A percentile compares a stretch with the other conserved stretches of the same genome.
Conservation (phyloP, 768 basidiomycete species). For the Mycena galopus region DNA sequence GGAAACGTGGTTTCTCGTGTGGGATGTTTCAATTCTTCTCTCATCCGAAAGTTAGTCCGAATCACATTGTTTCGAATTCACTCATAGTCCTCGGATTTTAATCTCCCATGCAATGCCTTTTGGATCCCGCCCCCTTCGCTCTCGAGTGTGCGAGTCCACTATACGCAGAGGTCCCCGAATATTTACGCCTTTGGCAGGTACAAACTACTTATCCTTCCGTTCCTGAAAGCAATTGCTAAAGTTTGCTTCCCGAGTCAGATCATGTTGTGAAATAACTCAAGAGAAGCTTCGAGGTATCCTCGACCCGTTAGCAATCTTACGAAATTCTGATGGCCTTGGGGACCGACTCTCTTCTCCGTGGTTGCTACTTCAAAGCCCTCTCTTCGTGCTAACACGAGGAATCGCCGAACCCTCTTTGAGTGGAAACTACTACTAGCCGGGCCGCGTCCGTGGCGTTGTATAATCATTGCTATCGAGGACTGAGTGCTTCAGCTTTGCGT, state of each 20-base stretch:
- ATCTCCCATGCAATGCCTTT: slow-evolving; percentile 89
- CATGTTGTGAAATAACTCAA: slow-evolving; percentile 30
- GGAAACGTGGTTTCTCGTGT: slow-evolving; percentile 64
- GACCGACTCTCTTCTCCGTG: slow-evolving; percentile 7
- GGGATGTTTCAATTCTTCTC: slow-evolving; percentile 88
- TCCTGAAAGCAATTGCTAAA: slow-evolving; percentile 20
- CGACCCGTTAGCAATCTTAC: slow-evolving; percentile 21
- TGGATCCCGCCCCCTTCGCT: slow-evolving; percentile 83
- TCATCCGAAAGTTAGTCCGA: slow-evolving; percentile 73
- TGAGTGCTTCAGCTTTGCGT: neutral
- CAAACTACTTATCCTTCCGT: slow-evolving; percentile 29
- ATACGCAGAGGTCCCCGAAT: slow-evolving; percentile 86
- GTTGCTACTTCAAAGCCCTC: neutral
- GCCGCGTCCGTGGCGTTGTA: neutral
- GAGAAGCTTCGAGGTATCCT: slow-evolving; percentile 21
- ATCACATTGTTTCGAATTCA: slow-evolving; percentile 20
- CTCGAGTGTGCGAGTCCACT: slow-evolving; percentile 80
- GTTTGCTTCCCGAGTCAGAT: slow-evolving; percentile 25
- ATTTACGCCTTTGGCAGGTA: slow-evolving; percentile 78
- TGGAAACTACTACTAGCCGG: neutral
- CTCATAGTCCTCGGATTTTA: slow-evolving; percentile 26
- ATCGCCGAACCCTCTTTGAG: slow-evolving; percentile 18
- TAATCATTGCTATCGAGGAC: slow-evolving; percentile 3
- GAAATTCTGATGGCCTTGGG: slow-evolving; percentile 12
- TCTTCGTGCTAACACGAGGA: slow-evolving; percentile 5